Evolutionary conservation across 1,284 basidiomycete genomes (phyloP), one percentile per base, ranked within the genome.

Genomic region (Cryptococcus sp.): DNA sequence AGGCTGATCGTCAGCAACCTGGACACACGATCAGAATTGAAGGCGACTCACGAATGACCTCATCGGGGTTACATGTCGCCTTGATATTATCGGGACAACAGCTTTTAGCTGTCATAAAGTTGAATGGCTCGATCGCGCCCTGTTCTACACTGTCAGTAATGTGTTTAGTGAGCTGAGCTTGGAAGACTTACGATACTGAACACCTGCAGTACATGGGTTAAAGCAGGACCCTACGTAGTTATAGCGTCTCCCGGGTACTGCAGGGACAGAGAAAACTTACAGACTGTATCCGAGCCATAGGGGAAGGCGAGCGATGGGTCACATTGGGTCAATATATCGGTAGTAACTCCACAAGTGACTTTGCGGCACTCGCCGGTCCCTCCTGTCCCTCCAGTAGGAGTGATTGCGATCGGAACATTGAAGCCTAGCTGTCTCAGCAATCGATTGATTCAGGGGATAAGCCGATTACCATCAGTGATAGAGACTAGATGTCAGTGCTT

Each of bases 261-360:
- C 32, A 34, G 16, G 36, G 16, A 16, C 36, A 39, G 36, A 14
- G 36, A 39, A 9, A 7, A 55, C 61, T 41, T 41, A 63, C 63
- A 65, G 42, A 65, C 53, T 32, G 52, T 45, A 42, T 54, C 44
- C 7, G 54, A 54, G 0, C 61, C 61, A 13, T 49, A 39, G 13
- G 63, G 63, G 36, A 24, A 58, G 2, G 56, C 56, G 16, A 65
- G 50, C 14, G 46, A 52, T 7, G 61, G 52, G 56, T 65, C 63
- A 45, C 63, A 65, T 13, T 46, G 22, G 16, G 48, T 55, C 18
- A 65, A 32, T 21, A 60, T 46, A 45, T 65, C 63, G 2, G 50
- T 46, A 31, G 58, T 54, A 10, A 51, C 46, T 2, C 63, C 63
- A 41, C 62, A 64, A 2, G 53, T 50, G 2, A 41, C 55, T 3